A percentile compares a stretch with the other conserved stretches of the same genome.
Conservation (phyloP, 331 rosid species). For the Rhamnella rubrinervis region DNA sequence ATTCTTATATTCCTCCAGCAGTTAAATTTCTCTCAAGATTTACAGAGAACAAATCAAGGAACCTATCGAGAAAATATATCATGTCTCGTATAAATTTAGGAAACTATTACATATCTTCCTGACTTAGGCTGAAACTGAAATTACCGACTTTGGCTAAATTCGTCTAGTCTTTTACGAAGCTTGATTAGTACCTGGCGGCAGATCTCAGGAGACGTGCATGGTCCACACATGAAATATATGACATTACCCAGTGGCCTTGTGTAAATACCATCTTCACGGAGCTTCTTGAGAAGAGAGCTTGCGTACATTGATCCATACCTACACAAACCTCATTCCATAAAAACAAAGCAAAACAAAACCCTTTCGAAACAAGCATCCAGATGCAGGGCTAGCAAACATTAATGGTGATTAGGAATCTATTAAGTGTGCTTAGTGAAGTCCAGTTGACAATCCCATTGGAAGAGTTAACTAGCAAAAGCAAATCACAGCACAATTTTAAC, state of each 20-base stretch:
- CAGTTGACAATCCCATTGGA: too few species aligned
- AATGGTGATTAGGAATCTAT: too few species aligned
- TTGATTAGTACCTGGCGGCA: conserved; percentile 65
- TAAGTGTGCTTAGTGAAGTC: too few species aligned
- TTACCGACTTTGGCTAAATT: conserved; percentile 31
- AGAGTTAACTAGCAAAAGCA: too few species aligned
- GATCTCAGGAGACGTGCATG: conserved; percentile 73
- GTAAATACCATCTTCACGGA: conserved; percentile 71
- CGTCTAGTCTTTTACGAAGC: conserved; percentile 63
- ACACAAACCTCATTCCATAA: conserved; percentile 22
- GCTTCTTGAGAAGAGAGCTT: conserved; percentile 67
- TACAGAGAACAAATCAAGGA: too few species aligned
- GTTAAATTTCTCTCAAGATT: too few species aligned
- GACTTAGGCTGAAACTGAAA: not conserved
- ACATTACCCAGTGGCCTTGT: conserved; percentile 86
- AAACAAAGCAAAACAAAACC: conserved; percentile 14
- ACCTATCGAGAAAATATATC: too few species aligned
- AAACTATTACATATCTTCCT: too few species aligned
- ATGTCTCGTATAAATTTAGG: too few species aligned
- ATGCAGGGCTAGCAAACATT: too few species aligned
- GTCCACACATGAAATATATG: conserved; percentile 85
- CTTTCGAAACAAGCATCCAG: not conserved
- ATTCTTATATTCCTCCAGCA: too few species aligned
- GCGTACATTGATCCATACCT: conserved; percentile 84
- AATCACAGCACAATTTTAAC: too few species aligned